Conservation (phyloP, 1,139 yeast species). For the Eremothecium coryli region DNA sequence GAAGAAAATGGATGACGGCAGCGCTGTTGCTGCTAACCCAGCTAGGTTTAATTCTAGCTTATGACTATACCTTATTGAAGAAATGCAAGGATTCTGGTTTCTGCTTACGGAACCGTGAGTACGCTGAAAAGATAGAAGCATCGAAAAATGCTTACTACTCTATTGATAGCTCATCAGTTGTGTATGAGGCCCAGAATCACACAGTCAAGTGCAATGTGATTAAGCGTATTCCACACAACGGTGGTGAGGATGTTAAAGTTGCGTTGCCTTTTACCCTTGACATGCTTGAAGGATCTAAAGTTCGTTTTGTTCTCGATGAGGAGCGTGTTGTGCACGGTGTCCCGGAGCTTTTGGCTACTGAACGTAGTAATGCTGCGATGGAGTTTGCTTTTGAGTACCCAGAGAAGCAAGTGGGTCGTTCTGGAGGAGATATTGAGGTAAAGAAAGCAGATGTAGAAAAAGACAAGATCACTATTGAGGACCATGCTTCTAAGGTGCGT, state of each 20-base stretch:
- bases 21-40: too few species aligned
- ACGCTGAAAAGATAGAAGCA: slow-evolving; percentile 42
- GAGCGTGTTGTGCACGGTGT: slow-evolving; percentile 33
- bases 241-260: slow-evolving; percentile 14
- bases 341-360: slow-evolving; percentile 29
- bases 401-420: slow-evolving; percentile 8
- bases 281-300: slow-evolving; percentile 44
- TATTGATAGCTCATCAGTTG: slow-evolving; percentile 38
- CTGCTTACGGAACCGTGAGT: slow-evolving; percentile 71
- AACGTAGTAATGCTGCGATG: slow-evolving; percentile 53
- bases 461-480: slow-evolving; percentile 36
- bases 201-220: slow-evolving; percentile 19
- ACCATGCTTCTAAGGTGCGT: slow-evolving; percentile 32
- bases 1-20: too few species aligned
- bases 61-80: slow-evolving; percentile 54
- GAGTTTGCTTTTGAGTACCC: slow-evolving; percentile 45
- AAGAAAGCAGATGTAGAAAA: background rate
- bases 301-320: slow-evolving; percentile 59
- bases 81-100: slow-evolving; percentile 78
- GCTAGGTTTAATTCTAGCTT: too few species aligned
- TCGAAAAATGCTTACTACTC: slow-evolving; percentile 42
- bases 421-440: slow-evolving; percentile 15
- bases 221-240: slow-evolving; percentile 17
- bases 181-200: slow-evolving; percentile 21
- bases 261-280: slow-evolving; percentile 50